Base-by-base conservation (phyloP, 306 rosid genomes). In the Prunus mongolica region DNA sequence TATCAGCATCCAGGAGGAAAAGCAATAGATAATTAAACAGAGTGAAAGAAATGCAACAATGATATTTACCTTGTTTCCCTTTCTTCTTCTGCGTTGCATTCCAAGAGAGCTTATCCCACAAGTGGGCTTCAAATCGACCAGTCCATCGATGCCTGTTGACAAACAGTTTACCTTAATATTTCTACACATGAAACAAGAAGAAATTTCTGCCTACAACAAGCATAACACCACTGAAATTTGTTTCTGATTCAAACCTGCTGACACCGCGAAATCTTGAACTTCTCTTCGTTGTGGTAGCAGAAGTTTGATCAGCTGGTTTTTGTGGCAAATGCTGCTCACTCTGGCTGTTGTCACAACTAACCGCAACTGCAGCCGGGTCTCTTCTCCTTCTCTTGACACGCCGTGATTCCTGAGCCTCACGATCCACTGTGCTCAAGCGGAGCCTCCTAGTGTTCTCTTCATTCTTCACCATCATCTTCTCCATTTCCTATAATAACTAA, bases 131-230 rank as follows among this genome's bases (percentile, higher is more conserved):
- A 78, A 68, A 93, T n/a, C 96, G 69, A 49, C 98, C 98, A 0
- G 96, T 93, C 98, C 98, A 94, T 82, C 93, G 88, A 81, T 94
- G 97, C 64, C 97, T 83, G 86, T 97, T 94, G 68, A 91, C 97
- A 44, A 38, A 38, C 44, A 38, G 9, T 38, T 38, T 38, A 38
- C 44, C 44, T 38, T 38, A 38, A 38, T 38, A 38, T 38, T 38
- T 38, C 44, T 38, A 38, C 44, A 38, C 44, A 38, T 38, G 44
- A 38, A 38, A 38, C 44, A 38, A 38, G 9, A 38, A 38, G 44
- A 7, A 38, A 38, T 2, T 38, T 38, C 44, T 38, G 44, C 44
- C 44, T 6, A 38, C 9, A 38, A 38, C 44, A 38, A 38, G 1
- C 44, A 38, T 38, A 38, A 7, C 44, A 38, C 44, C 44, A 38